Evolutionary conservation across 1,284 basidiomycete species (phyloP).

Genomic region (Ustilago nuda): DNA sequence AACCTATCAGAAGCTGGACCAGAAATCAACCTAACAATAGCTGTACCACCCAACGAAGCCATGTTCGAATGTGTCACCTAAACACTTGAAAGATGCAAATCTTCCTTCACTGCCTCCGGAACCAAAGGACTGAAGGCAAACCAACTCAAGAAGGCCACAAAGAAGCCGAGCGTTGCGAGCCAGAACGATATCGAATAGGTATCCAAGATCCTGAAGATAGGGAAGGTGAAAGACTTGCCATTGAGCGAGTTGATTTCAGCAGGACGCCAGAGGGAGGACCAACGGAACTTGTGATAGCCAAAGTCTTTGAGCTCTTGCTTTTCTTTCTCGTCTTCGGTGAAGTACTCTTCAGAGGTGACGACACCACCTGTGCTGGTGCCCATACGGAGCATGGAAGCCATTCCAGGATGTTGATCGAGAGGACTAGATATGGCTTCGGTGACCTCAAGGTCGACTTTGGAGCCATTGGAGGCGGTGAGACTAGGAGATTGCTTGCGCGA

Average conservation of each 20-base stretch:
- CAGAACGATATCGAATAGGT: slow-evolving; percentile 73
- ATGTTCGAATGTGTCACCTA: slow-evolving; percentile 76
- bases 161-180: slow-evolving; percentile 72
- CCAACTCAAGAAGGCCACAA: slow-evolving; percentile 74
- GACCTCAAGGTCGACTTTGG: slow-evolving; percentile 45
- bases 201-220: slow-evolving; percentile 74
- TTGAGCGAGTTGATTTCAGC: slow-evolving; percentile 74
- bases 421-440: slow-evolving; percentile 29
- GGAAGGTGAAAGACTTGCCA: slow-evolving; percentile 74
- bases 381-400: slow-evolving; percentile 40
- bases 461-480: slow-evolving; percentile 22
- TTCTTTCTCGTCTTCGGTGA: slow-evolving; percentile 54
- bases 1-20: slow-evolving; percentile 75
- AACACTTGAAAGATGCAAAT: slow-evolving; percentile 73
- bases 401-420: slow-evolving; percentile 31
- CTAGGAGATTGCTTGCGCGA: slow-evolving; percentile 15
- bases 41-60: slow-evolving; percentile 73
- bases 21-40: slow-evolving; percentile 73
- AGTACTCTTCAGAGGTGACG: slow-evolving; percentile 55
- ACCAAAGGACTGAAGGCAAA: slow-evolving; percentile 77
- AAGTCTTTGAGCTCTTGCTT: slow-evolving; percentile 34
- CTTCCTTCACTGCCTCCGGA: slow-evolving; percentile 75
- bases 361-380: slow-evolving; percentile 51
- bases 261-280: slow-evolving; percentile 63
- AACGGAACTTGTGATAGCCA: slow-evolving; percentile 57